Percentiles rank a stretch among this genome's conserved stretches.
Evolutionary conservation across 768 basidiomycete species (phyloP).

Genomic region (Arthromyces matolae): DNA sequence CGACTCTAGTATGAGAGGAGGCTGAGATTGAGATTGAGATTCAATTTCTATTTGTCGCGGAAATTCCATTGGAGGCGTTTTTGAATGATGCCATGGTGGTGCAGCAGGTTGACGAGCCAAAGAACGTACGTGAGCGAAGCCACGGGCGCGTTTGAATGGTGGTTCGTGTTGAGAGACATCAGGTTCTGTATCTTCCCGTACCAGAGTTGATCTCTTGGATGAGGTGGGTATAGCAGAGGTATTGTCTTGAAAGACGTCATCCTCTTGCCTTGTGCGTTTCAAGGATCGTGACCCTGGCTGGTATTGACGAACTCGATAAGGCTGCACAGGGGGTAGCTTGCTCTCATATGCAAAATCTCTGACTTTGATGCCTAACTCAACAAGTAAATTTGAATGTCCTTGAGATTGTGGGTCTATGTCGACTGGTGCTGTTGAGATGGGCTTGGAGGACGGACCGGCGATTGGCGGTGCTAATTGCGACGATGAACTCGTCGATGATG

Average conservation of each 20-base stretch:
- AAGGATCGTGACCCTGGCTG: constrained; percentile 38
- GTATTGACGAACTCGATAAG: constrained; percentile 47
- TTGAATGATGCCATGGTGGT: constrained; percentile 1
- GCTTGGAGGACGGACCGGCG: constrained; percentile 13
- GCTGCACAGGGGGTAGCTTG: constrained; percentile 55
- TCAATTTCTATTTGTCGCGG: constrained; percentile 23
- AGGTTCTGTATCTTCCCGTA: constrained; percentile 33
- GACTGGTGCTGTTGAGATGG: constrained; percentile 17
- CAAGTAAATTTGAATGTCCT: constrained; percentile 20
- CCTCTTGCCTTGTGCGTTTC: constrained; percentile 26
- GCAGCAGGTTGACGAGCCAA: constrained; percentile 7
- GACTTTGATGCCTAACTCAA: constrained; percentile 39
- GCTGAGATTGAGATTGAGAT: constrained; percentile 26
- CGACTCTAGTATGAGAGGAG: constrained; percentile 32
- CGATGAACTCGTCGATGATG: constrained; percentile 8
- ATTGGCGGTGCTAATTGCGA: constrained; percentile 3
- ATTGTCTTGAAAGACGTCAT: constrained; percentile 11
- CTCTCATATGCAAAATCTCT: constrained; percentile 71
- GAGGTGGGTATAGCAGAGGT: constrained; percentile 1
- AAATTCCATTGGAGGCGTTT: constrained; percentile 2
- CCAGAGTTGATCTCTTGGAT: constrained; percentile 25
- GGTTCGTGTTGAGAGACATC: constrained; percentile 16
- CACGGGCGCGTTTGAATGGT: constrained; percentile 19
- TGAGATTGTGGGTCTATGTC: constrained; percentile 22
- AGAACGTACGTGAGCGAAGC: constrained; percentile 24